These are phyloP conservation scores for Coccomyxa sp. DNA, from an alignment of 139 green algal genomes.

Conservation along the genomic window DNA sequence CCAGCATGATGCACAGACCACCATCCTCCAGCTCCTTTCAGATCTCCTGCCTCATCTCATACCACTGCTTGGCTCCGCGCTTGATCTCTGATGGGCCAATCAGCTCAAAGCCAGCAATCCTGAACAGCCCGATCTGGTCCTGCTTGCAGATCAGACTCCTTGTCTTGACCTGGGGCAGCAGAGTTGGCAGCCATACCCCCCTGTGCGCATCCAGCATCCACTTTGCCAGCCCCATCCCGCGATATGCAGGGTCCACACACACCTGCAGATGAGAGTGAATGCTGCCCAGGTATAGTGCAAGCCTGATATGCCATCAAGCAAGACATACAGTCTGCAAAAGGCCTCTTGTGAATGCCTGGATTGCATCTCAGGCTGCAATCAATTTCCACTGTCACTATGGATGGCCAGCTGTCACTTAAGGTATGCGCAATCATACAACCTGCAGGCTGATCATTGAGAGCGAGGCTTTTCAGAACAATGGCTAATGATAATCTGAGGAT, in stretches of 20 bases:
- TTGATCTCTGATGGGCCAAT: slow-evolving; percentile 43
- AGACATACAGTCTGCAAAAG: too few relatives aligned
- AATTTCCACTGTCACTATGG: too few relatives aligned
- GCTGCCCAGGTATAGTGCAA: too few relatives aligned
- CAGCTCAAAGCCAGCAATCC: slow-evolving; percentile 31
- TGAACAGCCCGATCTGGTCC: slow-evolving; percentile 33
- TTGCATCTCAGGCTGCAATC: too few relatives aligned
- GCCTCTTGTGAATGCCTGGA: too few relatives aligned
- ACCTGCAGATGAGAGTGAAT: too few relatives aligned
- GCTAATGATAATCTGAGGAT: too few relatives aligned
- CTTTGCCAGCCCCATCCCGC: slow-evolving; percentile 34
- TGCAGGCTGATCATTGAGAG: too few relatives aligned
- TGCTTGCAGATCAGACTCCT: slow-evolving; percentile 59
- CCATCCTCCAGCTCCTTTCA: neutral
- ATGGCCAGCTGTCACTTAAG: too few relatives aligned
- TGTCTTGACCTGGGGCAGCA: slow-evolving; percentile 19
- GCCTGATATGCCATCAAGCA: too few relatives aligned
- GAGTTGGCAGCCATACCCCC: slow-evolving; percentile 26
- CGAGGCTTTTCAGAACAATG: too few relatives aligned
- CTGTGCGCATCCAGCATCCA: slow-evolving; percentile 51
- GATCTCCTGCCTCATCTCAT: slow-evolving; percentile 22
- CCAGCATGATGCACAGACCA: neutral
- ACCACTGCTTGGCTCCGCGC: slow-evolving; percentile 57
- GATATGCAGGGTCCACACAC: slow-evolving; percentile 23
- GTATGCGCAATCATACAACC: too few relatives aligned